Conservation (phyloP, 176 grass and related monocot genomes). For the Oropetium thomaeum region DNA sequence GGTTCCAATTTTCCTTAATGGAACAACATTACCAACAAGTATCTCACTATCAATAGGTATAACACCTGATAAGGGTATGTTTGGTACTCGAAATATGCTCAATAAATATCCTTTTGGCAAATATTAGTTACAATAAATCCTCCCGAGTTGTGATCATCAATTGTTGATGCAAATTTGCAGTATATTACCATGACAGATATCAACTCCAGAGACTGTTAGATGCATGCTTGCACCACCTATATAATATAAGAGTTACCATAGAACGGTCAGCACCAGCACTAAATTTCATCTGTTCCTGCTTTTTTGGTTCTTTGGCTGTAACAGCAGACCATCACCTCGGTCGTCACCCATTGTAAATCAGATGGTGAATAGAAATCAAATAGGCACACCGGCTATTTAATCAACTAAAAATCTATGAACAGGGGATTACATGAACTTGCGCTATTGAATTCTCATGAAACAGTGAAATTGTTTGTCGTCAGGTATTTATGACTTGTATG, state of each 20-base stretch:
- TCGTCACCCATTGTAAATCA: neutral
- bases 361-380: neutral
- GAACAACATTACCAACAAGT: neutral
- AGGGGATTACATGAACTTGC: neutral
- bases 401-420: neutral
- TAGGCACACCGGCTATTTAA: constrained; percentile 18
- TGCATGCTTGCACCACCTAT: constrained; percentile 1
- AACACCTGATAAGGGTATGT: neutral
- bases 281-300: constrained; percentile 14
- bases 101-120: neutral
- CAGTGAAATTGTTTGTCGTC: neutral
- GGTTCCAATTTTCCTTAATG: constrained; percentile 6
- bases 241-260: neutral
- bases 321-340: neutral
- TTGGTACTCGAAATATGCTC: neutral
- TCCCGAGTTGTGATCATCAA: constrained; percentile 11
- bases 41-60: neutral
- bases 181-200: neutral
- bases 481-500: constrained; percentile 15
- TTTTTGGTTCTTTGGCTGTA: constrained; percentile 21
- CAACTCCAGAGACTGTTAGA: constrained; percentile 5
- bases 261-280: constrained; percentile 13
- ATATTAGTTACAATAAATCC: constrained; percentile 16
- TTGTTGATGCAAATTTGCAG: neutral
- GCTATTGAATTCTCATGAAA: neutral